Evolutionary conservation across 257 asterid species (phyloP), one percentile per base, ranked within the genome.

Genomic region (Lavandula angustifolia): DNA sequence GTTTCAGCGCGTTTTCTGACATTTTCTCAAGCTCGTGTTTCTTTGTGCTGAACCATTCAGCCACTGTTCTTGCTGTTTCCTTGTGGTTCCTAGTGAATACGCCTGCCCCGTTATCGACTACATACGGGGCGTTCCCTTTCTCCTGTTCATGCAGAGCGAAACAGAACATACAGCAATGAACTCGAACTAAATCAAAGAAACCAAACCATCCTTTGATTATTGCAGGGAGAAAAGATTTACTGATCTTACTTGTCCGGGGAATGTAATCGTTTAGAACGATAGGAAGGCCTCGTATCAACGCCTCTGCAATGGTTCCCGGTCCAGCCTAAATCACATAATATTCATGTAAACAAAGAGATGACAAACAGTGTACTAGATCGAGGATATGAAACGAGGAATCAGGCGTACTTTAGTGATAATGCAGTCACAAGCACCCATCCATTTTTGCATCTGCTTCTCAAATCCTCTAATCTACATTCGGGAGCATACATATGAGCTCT

Each of bases 391-490:
- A 6, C 13, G 13, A 34, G 17, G 6, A 29, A 7, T 47, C 1
- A 22, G 27, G 38, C 81, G 14, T 78, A 91, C 98, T 82, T 92
- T 92, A 31, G 98, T 89, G 37, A 89, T 87, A 44, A 88, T 88
- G 82, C 98, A 88, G 75, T 92, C 95, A 60, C 96, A 86, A 76
- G 96, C 91, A 22, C 90, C 97, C 98, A 92, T 92, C 95, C 94
- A 92, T 76, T 89, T 92, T 55, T 80, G 89, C 98, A 92, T 92
- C 66, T 87, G 97, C 74, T 79, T 89, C 85, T 89, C 94, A 49
- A 92, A 92, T 62, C 98, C 97, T 76, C 81, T 81, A 69, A 92
- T 66, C 98, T 92, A 58, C 73, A 70, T 49, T 32, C 54, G 62
- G 35, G 7, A 47, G 68, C 47, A 13, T 4, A 34, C 68, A 44